These are phyloP conservation scores for Aspergillus sp. DNA, from an alignment of 2,329 filamentous ascomycete species.

Conservation along the genomic window DNA sequence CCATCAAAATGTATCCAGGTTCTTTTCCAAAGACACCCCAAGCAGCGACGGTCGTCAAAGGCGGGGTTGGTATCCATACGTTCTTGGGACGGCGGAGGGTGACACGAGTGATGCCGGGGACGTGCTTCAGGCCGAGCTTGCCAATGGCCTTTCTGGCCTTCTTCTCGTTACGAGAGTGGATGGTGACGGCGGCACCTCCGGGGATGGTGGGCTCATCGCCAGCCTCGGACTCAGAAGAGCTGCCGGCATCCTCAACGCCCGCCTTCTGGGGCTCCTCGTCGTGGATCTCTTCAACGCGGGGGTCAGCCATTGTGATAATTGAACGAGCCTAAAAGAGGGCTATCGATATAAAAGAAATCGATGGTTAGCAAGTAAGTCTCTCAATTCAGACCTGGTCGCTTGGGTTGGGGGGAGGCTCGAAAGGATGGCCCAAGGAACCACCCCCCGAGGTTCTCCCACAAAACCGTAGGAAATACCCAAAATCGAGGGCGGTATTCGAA, in stretches of 20 bases:
- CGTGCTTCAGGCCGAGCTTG: conserved; percentile 95
- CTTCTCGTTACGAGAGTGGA: conserved; percentile 99
- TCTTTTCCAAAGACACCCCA: background rate
- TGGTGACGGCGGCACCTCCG: conserved; percentile 81
- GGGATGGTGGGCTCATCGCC: conserved; percentile 66
- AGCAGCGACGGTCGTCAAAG: conserved; percentile 5
- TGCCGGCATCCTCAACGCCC: conserved; percentile 68
- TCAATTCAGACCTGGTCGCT: conserved; percentile 2
- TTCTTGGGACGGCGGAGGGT: conserved; percentile 98
- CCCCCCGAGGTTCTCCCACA: conserved; percentile 12
- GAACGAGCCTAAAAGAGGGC: conserved; percentile 22
- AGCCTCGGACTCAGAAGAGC: conserved; percentile 51
- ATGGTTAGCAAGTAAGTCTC: conserved; percentile 23
- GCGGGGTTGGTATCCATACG: conserved; percentile 58
- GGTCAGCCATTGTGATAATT: conserved; percentile 78
- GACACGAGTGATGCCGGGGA: conserved; percentile 96
- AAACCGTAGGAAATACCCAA: conserved; percentile 22
- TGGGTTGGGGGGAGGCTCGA: conserved; percentile 15
- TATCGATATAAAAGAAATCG: background rate
- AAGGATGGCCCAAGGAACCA: conserved; percentile 21
- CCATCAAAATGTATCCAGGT: background rate
- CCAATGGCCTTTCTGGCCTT: conserved; percentile 99
- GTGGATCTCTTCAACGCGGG: conserved; percentile 94
- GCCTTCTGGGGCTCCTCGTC: conserved; percentile 84
- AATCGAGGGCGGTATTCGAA: conserved; percentile 21